Percentiles rank a stretch among this genome's conserved stretches.
phyloP scores from a whole-genome alignment of 2,329 filamentous ascomycete species.

The Aspergillus chevalieri region DNA sequence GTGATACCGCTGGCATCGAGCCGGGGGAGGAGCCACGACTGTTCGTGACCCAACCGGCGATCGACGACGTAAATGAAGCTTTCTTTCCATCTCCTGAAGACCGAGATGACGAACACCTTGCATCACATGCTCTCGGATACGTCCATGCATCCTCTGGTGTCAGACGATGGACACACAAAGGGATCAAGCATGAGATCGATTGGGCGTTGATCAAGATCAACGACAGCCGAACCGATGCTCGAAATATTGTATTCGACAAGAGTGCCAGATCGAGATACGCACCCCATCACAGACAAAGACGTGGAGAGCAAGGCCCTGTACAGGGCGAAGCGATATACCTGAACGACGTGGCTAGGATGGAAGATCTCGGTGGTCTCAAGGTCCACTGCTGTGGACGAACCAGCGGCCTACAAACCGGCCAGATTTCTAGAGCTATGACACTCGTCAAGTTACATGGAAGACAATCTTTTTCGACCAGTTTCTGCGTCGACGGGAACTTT shows the following conservation, averaged over 20 bases:
- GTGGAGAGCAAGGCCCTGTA: constrained; percentile 44
- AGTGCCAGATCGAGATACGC: constrained; percentile 7
- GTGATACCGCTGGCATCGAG: constrained; percentile 73
- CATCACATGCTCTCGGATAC: constrained; percentile 72
- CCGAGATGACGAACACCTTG: constrained; percentile 72
- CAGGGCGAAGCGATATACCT: constrained; percentile 39
- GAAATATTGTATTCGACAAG: constrained; percentile 57
- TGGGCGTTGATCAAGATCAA: constrained; percentile 87
- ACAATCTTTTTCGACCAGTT: constrained; percentile 68
- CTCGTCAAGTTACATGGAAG: constrained; percentile 85
- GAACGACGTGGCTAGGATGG: constrained; percentile 51
- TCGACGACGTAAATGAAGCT: constrained; percentile 76
- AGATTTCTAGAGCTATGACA: constrained; percentile 69
- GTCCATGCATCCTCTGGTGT: constrained; percentile 88
- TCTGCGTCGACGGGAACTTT: constrained; percentile 56
- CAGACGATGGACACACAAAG: constrained; percentile 63
- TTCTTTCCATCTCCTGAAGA: constrained; percentile 77
- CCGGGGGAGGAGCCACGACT: constrained; percentile 70
- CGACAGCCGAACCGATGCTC: constrained; percentile 61
- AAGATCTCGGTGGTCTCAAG: constrained; percentile 61
- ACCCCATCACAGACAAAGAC: constrained; percentile 38
- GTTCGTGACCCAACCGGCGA: constrained; percentile 81
- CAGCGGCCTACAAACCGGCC: constrained; percentile 71
- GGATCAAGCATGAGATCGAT: constrained; percentile 83
- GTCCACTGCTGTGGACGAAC: constrained; percentile 89